Evolutionary conservation across 176 grass and related monocot species (phyloP).

Genomic region (Chloris gayana): DNA sequence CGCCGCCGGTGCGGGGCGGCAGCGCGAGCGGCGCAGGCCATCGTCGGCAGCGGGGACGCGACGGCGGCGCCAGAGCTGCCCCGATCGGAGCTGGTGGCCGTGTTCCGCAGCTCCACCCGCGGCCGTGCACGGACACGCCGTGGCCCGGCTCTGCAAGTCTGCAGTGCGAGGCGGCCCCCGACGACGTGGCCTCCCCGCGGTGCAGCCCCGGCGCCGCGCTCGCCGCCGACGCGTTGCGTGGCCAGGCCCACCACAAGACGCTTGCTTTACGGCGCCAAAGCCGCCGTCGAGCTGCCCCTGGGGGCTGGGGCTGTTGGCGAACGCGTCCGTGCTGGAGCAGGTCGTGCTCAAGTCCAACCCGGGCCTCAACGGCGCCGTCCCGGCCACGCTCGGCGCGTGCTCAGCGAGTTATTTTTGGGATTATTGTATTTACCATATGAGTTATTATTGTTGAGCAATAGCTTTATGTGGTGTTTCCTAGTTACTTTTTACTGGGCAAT

Average conservation of each 20-base stretch:
- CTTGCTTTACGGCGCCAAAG: slow-evolving; percentile 57
- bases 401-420: slow-evolving; percentile 42
- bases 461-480: no score
- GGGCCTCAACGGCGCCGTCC: slow-evolving; percentile 53
- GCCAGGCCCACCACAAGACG: slow-evolving; percentile 65
- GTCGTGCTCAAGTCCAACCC: slow-evolving; percentile 77
- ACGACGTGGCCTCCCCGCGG: slow-evolving; percentile 58
- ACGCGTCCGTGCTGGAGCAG: slow-evolving; percentile 58
- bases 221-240: slow-evolving; percentile 46
- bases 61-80: slow-evolving; percentile 44
- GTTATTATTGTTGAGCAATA: no score
- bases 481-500: no score
- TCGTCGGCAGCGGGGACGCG: neutral
- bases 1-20: no score
- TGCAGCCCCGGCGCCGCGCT: slow-evolving; percentile 59
- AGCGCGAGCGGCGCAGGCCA: no score
- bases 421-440: slow-evolving; percentile 22
- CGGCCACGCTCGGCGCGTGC: slow-evolving; percentile 55
- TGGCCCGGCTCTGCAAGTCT: slow-evolving; percentile 85
- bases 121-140: slow-evolving; percentile 83
- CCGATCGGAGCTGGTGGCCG: slow-evolving; percentile 57
- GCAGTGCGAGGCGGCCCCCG: slow-evolving; percentile 58
- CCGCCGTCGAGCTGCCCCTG: slow-evolving; percentile 45
- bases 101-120: slow-evolving; percentile 67
- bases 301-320: slow-evolving; percentile 58